Percentiles rank a stretch among this genome's conserved stretches.
phyloP scores from a whole-genome alignment of 768 basidiomycete genomes.

The Mycena sanguinolenta region DNA sequence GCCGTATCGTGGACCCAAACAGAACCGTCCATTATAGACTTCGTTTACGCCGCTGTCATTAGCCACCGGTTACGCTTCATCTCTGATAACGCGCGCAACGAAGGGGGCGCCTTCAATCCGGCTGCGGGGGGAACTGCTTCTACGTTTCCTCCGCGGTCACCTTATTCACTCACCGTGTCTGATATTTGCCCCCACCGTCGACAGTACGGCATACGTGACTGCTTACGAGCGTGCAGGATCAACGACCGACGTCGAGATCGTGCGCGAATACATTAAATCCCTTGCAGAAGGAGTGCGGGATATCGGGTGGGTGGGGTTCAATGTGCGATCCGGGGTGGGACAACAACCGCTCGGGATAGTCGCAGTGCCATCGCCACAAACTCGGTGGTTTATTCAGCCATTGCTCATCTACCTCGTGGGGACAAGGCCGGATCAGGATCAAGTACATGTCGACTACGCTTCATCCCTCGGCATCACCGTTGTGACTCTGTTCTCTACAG shows the following conservation, averaged over 20 bases:
- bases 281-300: slow-evolving; percentile 24
- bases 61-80: slow-evolving; percentile 26
- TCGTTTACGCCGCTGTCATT: background rate
- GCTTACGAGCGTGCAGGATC: slow-evolving; percentile 21
- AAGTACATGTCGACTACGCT: slow-evolving; percentile 16
- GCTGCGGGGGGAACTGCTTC: slow-evolving; percentile 22
- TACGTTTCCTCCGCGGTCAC: slow-evolving; percentile 20
- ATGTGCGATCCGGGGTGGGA: background rate
- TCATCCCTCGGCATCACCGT: slow-evolving; percentile 20
- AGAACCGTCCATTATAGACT: background rate
- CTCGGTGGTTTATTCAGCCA: slow-evolving; percentile 3
- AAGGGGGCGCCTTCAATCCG: slow-evolving; percentile 23
- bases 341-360: background rate
- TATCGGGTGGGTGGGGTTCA: slow-evolving; percentile 23
- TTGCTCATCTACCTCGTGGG: slow-evolving; percentile 12
- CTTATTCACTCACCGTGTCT: slow-evolving; percentile 13
- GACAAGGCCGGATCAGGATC: slow-evolving; percentile 24
- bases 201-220: slow-evolving; percentile 16
- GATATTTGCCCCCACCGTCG: slow-evolving; percentile 21
- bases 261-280: slow-evolving; percentile 21
- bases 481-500: slow-evolving; percentile 11
- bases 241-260: slow-evolving; percentile 12
- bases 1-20: background rate
- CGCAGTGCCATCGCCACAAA: background rate
- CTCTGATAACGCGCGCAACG: slow-evolving; percentile 20